phyloP scores from a whole-genome alignment of 2,329 filamentous ascomycete genomes.

The Diplodia corticola region DNA sequence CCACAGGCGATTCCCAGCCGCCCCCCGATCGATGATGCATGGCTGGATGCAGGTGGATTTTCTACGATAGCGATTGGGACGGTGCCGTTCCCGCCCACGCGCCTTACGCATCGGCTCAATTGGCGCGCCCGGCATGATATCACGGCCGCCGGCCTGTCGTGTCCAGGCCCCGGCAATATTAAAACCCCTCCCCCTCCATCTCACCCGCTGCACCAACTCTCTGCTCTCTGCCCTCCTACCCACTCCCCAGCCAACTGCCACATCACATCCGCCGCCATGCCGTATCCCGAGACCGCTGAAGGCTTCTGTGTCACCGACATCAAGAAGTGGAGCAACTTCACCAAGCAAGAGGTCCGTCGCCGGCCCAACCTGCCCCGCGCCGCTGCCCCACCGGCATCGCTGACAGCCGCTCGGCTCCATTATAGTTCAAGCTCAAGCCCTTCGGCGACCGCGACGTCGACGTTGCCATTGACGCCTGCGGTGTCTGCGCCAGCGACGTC shows the following conservation, averaged over 20 bases:
- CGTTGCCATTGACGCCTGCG: slow-evolving; percentile 71
- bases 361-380: background rate
- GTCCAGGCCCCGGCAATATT: slow-evolving; percentile 3
- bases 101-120: slow-evolving; percentile 13
- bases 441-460: slow-evolving; percentile 87
- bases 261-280: slow-evolving; percentile 40
- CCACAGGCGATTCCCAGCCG: background rate
- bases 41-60: background rate
- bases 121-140: slow-evolving; percentile 18
- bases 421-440: slow-evolving; percentile 75
- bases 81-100: background rate
- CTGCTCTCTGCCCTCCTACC: background rate
- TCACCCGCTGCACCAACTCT: background rate
- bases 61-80: background rate
- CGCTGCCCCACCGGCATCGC: slow-evolving; percentile 5
- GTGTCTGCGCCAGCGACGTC: slow-evolving; percentile 50
- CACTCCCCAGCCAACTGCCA: background rate
- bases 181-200: slow-evolving; percentile 24
- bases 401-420: slow-evolving; percentile 7
- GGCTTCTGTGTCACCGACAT: slow-evolving; percentile 52
- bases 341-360: slow-evolving; percentile 54
- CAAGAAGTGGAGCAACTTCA: slow-evolving; percentile 64
- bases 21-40: slow-evolving; percentile 18
- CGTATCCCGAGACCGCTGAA: slow-evolving; percentile 53
- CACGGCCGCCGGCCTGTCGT: slow-evolving; percentile 5